Base-by-base conservation (phyloP, 495 filamentous ascomycete genomes). In the Sporormia fimetaria region DNA sequence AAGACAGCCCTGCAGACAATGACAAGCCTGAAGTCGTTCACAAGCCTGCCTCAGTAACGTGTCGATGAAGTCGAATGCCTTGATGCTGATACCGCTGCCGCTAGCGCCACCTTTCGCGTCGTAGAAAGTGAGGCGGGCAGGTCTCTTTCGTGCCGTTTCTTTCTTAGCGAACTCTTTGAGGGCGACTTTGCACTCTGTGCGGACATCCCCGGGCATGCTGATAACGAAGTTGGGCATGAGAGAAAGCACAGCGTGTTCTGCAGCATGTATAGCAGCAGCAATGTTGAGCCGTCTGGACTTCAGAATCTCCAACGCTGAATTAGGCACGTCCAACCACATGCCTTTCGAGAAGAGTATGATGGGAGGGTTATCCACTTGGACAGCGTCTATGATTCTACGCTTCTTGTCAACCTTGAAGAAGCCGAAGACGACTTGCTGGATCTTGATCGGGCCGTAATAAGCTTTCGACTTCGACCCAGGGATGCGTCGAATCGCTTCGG, bases 311-410 rank as follows among this genome's bases (percentile, higher is more conserved):
- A 98, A 75, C 0, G 86, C 87, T 4, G 45, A 56, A 33, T 74
- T 73, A 2, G 90, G 88, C 4, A 98, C 76, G 54, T 96, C 88
- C 16, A 98, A 75, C 90, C 90, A 98, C 81, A 94, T 87, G 33
- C 87, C 90, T 57, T 93, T 94, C 37, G 73, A 80, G 49, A 77
- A 66, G 29, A 84, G 72, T 21, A 88, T 68, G 37, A 95, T 83
- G 10, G 90, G 87, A 6, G 90, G 90, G 55, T 94, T 94, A 49
- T 93, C 82, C 12, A 98, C 86, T 27, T 83, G 73, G 2, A 95
- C 80, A 21, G 90, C 88, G 56, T 98, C 90, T 31, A 98, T 80
- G 33, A 98, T 78, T 17, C 81, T 75, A 27, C 79, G 71, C 36
- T 73, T 71, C 52, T 79, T 80, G 61, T 94, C 85, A 26, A 94